Evolutionary conservation across 192 early-diverging fungal genomes (phyloP), one percentile per base, ranked within the genome.

Genomic region (Coemansia sp.): DNA sequence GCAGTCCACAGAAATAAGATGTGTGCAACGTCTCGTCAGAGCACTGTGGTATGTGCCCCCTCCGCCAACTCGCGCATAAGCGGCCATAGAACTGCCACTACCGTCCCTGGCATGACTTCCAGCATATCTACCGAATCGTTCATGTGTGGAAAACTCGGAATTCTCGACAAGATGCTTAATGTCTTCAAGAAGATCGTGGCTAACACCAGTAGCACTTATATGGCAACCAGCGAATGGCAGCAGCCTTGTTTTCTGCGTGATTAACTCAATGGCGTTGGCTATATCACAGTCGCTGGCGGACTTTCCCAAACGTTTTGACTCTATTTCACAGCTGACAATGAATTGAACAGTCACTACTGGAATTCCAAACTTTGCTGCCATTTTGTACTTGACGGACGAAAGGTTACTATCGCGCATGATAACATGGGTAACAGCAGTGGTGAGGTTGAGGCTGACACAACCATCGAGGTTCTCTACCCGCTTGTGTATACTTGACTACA

Each of bases 161-260:
- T 39, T 41, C 11, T 52, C 55, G 8, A 67, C 65, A 13, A 79
- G 58, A 0, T 46, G 49, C 21, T 68, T 73, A 5, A 84, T 84
- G 54, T 84, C 68, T 16, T 69, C 70, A 19, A 76, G 80, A 16
- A 77, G 16, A 11, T 74, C 69, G 3, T 46, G 13, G n/a, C 52
- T 39, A 39, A 84, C 73, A 2, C 82, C 82, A 6, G 82, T 84
- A 0, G 77, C 67, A 64, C 77, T 79, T 19, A 84, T 61, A 21
- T 60, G 57, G 13, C 76, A 84, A 13, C 77, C 77, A 9, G 82
- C 56, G 41, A 84, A 84, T 19, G 82, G 82, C 19, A 54, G 63
- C 10, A 76, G 66, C 45, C 82, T 65, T 13, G 64, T 70, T 8
- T 56, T 54, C 58, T 60, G 59, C 1, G 71, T 69, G 59, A 78